Percentiles rank a stretch among this genome's conserved stretches.
These are phyloP conservation scores for Vaccinium corymbosum DNA, from an alignment of 148 eudicot species.

Conservation along the genomic window DNA sequence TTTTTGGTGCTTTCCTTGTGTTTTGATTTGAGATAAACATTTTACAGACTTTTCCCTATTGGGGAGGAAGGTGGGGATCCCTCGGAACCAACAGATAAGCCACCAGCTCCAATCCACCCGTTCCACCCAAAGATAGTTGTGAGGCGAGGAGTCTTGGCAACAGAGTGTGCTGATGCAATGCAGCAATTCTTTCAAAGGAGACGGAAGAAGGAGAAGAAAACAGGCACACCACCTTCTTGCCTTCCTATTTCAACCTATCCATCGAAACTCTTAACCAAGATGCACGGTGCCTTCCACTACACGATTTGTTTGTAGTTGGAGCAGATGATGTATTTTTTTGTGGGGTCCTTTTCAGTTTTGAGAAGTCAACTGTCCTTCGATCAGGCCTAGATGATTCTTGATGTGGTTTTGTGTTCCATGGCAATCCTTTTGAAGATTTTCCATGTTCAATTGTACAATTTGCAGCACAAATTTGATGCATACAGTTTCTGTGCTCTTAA, in stretches of 20 bases:
- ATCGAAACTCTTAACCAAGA: constrained; percentile 50
- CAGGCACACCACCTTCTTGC: constrained; percentile 39
- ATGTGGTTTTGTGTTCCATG: not conserved
- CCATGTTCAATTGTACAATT: not conserved
- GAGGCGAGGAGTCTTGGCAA: constrained; percentile 62
- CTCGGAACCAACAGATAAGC: constrained; percentile 42
- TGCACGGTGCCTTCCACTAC: constrained; percentile 51
- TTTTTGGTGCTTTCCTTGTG: not conserved
- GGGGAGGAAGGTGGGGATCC: constrained; percentile 39
- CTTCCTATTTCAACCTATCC: constrained; percentile 54
- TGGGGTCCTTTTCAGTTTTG: not conserved
- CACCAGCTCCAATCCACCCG: constrained; percentile 82
- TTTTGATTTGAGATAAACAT: constrained; percentile 8
- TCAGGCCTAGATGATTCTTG: not conserved
- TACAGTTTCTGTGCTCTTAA: not conserved
- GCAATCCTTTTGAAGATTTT: not conserved
- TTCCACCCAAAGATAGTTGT: constrained; percentile 80
- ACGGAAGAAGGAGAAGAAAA: constrained; percentile 49
- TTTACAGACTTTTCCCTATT: constrained; percentile 67
- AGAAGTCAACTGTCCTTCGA: not conserved
- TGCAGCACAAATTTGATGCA: not conserved
- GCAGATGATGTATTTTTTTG: not conserved
- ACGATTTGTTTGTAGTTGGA: constrained; percentile 29
- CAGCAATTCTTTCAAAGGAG: constrained; percentile 82
- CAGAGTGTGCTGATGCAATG: constrained; percentile 86